Percentiles rank a stretch among this genome's conserved stretches.
These are phyloP conservation scores for Gryganskiella cystojenkinii DNA, from an alignment of 192 early-diverging fungal species.

Conservation along the genomic window DNA sequence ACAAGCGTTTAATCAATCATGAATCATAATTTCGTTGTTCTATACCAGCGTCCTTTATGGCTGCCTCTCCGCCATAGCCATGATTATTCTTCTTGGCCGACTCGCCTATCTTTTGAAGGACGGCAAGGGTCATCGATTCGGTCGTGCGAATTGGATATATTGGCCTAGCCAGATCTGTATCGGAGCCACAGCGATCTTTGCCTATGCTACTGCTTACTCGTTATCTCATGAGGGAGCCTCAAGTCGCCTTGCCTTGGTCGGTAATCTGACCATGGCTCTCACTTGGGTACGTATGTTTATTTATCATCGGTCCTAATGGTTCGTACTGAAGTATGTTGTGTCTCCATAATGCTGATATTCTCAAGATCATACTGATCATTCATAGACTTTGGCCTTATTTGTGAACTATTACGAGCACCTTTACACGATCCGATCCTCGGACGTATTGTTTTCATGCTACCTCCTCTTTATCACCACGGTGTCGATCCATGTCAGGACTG, in stretches of 20 bases:
- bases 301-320: too few relatives aligned
- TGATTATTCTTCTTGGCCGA: conserved; percentile 1
- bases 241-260: not conserved
- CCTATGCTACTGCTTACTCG: not conserved
- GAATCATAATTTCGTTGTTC: not conserved
- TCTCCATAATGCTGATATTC: too few relatives aligned
- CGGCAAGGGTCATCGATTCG: conserved; percentile 5
- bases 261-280: not conserved
- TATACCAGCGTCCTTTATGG: conserved; percentile 22
- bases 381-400: conserved; percentile 2
- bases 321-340: too few relatives aligned
- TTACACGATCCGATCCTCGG: conserved; percentile 32
- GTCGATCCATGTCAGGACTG: conserved; percentile 10
- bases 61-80: not conserved
- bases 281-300: too few relatives aligned
- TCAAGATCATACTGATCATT: not conserved
- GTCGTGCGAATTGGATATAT: conserved; percentile 24
- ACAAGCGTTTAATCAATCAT: not conserved
- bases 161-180: conserved; percentile 32
- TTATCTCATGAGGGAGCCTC: not conserved
- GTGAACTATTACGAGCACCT: conserved; percentile 26
- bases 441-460: conserved; percentile 20
- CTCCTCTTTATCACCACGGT: conserved; percentile 6
- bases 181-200: not conserved
- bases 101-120: not conserved